Conservation (phyloP, 305 asterid genomes). For the Fraxinus platypoda region DNA sequence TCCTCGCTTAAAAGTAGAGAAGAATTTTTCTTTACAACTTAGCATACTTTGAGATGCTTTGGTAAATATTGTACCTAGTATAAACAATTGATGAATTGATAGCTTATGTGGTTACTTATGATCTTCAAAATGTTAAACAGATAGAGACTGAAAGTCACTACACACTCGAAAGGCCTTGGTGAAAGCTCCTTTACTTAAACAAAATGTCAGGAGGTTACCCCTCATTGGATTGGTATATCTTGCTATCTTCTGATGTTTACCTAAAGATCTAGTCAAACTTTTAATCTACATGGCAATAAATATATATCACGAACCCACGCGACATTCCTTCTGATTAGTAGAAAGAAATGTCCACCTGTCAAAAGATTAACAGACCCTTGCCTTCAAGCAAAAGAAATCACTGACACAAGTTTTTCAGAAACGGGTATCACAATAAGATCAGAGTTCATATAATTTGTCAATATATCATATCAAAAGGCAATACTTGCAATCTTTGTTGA, state of each 20-base stretch:
- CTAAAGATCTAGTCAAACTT: not conserved
- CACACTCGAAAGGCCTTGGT: not conserved
- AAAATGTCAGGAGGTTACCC: not conserved
- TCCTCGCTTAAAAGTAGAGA: not conserved
- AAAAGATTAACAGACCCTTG: conserved; percentile 12
- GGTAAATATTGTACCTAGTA: not conserved
- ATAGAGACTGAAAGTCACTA: not conserved
- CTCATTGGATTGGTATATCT: not conserved
- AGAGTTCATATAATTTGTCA: conserved; percentile 1
- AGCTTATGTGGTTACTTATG: not conserved
- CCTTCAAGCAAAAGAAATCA: not conserved
- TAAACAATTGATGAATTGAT: not conserved
- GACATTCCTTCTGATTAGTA: not conserved
- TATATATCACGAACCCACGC: not conserved
- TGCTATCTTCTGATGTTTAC: not conserved
- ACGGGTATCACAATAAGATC: not conserved
- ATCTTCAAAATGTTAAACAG: not conserved
- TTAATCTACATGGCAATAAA: not conserved
- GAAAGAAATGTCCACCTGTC: not conserved
- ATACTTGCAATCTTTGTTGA: not conserved
- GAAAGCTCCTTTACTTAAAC: not conserved
- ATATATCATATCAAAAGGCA: not conserved
- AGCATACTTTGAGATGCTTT: not conserved
- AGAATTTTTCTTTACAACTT: not conserved
- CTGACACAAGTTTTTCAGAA: not conserved